Evolutionary conservation across 768 basidiomycete genomes (phyloP).

Genomic region (Mycena capillaripes): DNA sequence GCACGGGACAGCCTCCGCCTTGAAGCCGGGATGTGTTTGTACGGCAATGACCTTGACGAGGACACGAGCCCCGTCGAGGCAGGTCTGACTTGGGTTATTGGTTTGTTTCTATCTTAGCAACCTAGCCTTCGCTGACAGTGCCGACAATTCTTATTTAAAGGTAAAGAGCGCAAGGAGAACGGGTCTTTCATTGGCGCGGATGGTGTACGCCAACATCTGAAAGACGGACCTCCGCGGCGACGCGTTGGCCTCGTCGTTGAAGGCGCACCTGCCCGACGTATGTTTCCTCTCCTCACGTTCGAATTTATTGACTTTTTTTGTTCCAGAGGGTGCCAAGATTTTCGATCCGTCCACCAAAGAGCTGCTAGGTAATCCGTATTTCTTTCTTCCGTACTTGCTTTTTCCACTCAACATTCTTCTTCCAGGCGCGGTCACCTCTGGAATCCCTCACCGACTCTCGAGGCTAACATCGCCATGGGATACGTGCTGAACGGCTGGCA

Average conservation of each 20-base stretch:
- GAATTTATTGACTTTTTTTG: not conserved
- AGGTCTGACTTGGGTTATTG: constrained; percentile 93
- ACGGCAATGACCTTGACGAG: constrained; percentile 95
- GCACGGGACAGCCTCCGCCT: constrained; percentile 94
- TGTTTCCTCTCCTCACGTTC: constrained; percentile 30
- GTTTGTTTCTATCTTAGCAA: constrained; percentile 56
- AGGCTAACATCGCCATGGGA: constrained; percentile 96
- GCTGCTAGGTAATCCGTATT: constrained; percentile 60
- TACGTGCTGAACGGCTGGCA: constrained; percentile 87
- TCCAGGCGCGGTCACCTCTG: constrained; percentile 79
- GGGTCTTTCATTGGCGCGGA: constrained; percentile 87
- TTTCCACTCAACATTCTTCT: too few relatives aligned
- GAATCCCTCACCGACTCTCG: constrained; percentile 92
- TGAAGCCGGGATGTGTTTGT: constrained; percentile 97
- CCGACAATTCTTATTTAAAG: constrained; percentile 56
- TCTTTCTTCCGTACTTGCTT: constrained; percentile 20
- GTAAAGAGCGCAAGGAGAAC: constrained; percentile 82
- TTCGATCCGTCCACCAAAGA: constrained; percentile 68
- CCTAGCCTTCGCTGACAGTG: not conserved
- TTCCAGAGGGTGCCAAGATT: constrained; percentile 84
- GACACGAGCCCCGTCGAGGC: constrained; percentile 90
- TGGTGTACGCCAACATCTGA: constrained; percentile 79
- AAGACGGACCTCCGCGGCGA: constrained; percentile 81
- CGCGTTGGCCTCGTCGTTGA: constrained; percentile 89
- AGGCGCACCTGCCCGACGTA: constrained; percentile 89